A percentile compares a stretch with the other conserved stretches of the same genome.
Evolutionary conservation across 2,329 filamentous ascomycete genomes (phyloP).

Genomic region (Diaporthe helianthi): DNA sequence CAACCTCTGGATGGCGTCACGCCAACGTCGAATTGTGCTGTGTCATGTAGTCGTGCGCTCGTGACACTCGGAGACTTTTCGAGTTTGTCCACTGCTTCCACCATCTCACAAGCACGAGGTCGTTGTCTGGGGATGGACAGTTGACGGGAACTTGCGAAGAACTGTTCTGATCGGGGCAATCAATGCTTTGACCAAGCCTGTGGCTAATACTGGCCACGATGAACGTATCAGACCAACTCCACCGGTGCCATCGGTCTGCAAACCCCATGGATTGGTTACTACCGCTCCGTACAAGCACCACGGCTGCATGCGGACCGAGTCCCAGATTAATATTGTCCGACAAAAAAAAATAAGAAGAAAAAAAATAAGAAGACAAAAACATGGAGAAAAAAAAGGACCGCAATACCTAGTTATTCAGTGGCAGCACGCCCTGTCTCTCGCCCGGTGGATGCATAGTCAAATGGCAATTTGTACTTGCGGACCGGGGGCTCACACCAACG

Average conservation of each 20-base stretch:
- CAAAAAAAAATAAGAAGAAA: no score
- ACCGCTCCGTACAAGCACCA: slow-evolving; percentile 28
- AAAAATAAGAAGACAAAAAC: no score
- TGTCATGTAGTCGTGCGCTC: slow-evolving; percentile 15
- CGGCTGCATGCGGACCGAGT: slow-evolving; percentile 27
- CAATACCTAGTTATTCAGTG: no score
- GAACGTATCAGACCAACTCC: neutral
- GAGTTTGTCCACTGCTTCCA: slow-evolving; percentile 29
- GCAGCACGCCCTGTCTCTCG: neutral
- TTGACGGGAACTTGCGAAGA: neutral
- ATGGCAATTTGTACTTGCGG: no score
- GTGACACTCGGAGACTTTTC: slow-evolving; percentile 34
- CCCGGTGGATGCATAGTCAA: neutral
- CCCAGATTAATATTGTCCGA: slow-evolving; percentile 3
- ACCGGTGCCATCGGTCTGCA: slow-evolving; percentile 18
- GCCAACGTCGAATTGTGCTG: slow-evolving; percentile 27
- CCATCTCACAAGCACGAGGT: slow-evolving; percentile 30
- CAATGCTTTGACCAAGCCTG: neutral
- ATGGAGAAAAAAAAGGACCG: no score
- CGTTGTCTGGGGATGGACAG: neutral
- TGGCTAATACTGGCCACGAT: neutral
- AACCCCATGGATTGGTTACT: neutral
- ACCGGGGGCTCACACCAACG: neutral
- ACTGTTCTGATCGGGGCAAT: neutral
- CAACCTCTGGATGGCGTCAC: slow-evolving; percentile 27